These are phyloP conservation scores for Boletus reticuloceps DNA, from an alignment of 768 basidiomycete genomes.

Conservation along the genomic window DNA sequence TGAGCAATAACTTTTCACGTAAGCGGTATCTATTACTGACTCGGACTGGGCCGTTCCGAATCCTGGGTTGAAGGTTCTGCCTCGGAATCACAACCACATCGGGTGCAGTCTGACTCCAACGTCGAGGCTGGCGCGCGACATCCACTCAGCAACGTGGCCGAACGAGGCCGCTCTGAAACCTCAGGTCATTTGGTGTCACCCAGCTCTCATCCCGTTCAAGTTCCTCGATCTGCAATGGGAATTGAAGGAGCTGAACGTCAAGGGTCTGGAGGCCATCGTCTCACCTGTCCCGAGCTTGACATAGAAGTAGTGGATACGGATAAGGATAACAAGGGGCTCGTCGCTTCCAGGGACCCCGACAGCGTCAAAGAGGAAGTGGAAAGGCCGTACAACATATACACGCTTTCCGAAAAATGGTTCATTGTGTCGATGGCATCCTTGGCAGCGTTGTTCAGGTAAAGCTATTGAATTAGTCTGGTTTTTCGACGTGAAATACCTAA, in stretches of 20 bases:
- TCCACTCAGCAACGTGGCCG: no score
- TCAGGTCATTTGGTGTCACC: not conserved
- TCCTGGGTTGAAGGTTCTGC: no score
- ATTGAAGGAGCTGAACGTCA: not conserved
- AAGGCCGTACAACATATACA: conserved; percentile 48
- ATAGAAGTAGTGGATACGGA: not conserved
- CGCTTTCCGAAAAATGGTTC: conserved; percentile 60
- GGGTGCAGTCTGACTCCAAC: not conserved
- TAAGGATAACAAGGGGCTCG: not conserved
- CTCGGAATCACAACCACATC: no score
- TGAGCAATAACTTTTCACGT: conserved; percentile 1
- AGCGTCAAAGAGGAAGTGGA: not conserved
- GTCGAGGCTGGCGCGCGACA: no score
- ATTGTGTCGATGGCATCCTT: conserved; percentile 61
- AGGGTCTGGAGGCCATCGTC: not conserved
- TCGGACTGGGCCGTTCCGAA: no score
- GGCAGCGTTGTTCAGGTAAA: conserved; percentile 63
- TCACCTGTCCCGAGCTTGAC: not conserved
- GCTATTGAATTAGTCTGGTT: not conserved
- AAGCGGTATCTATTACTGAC: not conserved
- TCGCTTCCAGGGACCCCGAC: not conserved
- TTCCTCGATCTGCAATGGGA: no score
- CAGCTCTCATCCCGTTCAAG: not conserved
- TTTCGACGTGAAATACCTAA: not conserved
- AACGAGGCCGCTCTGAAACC: no score